These are phyloP conservation scores for Boletus sp. DNA, from an alignment of 768 basidiomycete species.

Conservation along the genomic window DNA sequence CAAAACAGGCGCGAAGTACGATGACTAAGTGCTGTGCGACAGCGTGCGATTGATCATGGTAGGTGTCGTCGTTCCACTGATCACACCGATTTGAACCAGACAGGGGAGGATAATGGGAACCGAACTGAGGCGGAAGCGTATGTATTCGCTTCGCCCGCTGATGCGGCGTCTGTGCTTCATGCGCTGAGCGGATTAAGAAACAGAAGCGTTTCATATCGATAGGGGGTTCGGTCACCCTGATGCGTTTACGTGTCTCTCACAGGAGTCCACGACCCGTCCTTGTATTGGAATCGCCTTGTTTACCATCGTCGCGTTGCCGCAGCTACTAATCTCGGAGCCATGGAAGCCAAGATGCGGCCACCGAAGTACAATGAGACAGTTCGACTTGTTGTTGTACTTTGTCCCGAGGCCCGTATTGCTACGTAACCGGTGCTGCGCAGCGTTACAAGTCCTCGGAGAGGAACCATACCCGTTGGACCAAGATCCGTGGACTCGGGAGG, in stretches of 20 bases:
- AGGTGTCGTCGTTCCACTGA: neutral
- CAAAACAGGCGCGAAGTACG: neutral
- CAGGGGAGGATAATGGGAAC: neutral
- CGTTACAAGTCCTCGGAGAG: conserved; percentile 12
- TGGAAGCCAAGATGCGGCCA: neutral
- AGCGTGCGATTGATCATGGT: neutral
- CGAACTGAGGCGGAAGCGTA: neutral
- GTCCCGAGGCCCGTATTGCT: neutral
- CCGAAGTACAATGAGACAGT: neutral
- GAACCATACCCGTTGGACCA: neutral
- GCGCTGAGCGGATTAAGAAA: conserved; percentile 5
- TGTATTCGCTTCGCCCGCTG: neutral
- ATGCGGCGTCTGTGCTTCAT: neutral
- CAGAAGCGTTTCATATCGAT: conserved; percentile 5
- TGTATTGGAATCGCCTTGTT: neutral
- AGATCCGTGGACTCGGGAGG: neutral
- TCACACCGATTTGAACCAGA: neutral
- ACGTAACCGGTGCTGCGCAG: neutral
- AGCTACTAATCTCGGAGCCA: too few relatives aligned
- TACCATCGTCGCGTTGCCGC: neutral
- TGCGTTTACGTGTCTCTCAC: conserved; percentile 2
- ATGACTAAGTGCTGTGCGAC: neutral
- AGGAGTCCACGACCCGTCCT: neutral
- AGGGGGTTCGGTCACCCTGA: conserved; percentile 15
- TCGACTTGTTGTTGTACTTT: neutral